Evolutionary conservation across 768 basidiomycete species (phyloP).

Genomic region (Trametes villosa): DNA sequence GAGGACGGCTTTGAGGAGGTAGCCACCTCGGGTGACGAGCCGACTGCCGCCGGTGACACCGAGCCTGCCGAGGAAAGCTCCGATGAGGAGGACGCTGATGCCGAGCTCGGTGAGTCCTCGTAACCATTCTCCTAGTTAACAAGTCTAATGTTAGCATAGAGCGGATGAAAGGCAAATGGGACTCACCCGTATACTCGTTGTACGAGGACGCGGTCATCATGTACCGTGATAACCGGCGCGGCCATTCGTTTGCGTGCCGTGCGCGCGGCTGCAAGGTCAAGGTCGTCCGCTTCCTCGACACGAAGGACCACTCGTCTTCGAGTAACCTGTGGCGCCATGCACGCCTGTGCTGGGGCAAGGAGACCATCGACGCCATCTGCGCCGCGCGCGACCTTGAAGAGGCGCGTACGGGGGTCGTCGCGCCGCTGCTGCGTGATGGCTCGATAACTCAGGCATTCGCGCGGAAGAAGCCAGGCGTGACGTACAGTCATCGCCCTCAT

Average conservation of each 20-base stretch:
- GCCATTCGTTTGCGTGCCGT: constrained; percentile 33
- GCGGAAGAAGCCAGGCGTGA: constrained; percentile 30
- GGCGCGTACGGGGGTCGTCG: too few species aligned
- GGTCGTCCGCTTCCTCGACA: constrained; percentile 31
- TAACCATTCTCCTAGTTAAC: too few species aligned
- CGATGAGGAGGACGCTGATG: too few species aligned
- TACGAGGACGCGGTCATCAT: constrained; percentile 29
- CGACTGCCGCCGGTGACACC: too few species aligned
- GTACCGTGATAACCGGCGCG: constrained; percentile 21
- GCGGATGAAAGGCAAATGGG: constrained; percentile 20
- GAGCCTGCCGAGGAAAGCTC: too few species aligned
- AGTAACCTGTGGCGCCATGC: constrained; percentile 36
- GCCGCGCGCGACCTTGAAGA: not conserved
- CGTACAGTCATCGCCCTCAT: constrained; percentile 36
- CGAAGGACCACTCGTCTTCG: constrained; percentile 30
- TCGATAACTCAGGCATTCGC: constrained; percentile 35
- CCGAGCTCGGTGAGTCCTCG: too few species aligned
- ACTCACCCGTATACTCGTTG: constrained; percentile 34
- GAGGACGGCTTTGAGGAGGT: too few species aligned
- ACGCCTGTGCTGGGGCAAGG: constrained; percentile 39
- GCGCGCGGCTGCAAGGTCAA: constrained; percentile 23
- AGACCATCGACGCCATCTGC: constrained; percentile 23
- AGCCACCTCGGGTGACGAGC: too few species aligned
- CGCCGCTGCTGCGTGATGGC: too few species aligned
- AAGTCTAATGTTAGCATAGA: not conserved